Base-by-base conservation (phyloP, 805 yeast genomes). In the Jamesozyma lodderae region DNA sequence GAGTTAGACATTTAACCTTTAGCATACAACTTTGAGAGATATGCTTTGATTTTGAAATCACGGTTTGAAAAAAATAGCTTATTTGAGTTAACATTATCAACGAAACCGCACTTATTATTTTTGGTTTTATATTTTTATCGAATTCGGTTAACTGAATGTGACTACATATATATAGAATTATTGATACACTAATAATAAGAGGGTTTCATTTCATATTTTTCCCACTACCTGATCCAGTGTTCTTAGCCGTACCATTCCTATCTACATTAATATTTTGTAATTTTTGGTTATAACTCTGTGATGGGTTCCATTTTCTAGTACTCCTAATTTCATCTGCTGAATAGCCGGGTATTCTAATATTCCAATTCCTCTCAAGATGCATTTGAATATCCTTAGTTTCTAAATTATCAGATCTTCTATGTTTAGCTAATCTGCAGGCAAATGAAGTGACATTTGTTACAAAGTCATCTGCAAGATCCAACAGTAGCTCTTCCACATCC, bases 391-490 rank as follows among this genome's bases (percentile, higher is more conserved):
- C 99, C 49, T 78, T 77, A 13, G 83, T 85, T 47, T 90, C 97
- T 19, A 92, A 67, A 26, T 81, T 74, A 43, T 90, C 95, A 6
- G 85, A 76, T 54, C 84, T 86, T 49, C 99, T 73, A 56, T 90
- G 96, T 58, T 92, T 92, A 17, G 99, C 97, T 47, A 92, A 68
- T 38, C 94, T 74, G 57, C 97, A 90, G 1, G 97, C 95, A 66
- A 92, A 92, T 2, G 86, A 70, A 0, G 96, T 87, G 2, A 94
- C 95, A 34, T 84, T 79, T 6, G 82, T 74, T 13, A 92, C 92
- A 55, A 92, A 92, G 55, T 92, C 97, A 60, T 92, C 99, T 0
- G 98, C 96, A 34, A 92, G 65, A 59, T 92, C 98, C 31, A 92
- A 67, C 25, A 92, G 64, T 28, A 92, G 64, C 49, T 90, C 97